Evolutionary conservation across 139 green algal species (phyloP).

Genomic region (Chlamydomonas asymmetrica): DNA sequence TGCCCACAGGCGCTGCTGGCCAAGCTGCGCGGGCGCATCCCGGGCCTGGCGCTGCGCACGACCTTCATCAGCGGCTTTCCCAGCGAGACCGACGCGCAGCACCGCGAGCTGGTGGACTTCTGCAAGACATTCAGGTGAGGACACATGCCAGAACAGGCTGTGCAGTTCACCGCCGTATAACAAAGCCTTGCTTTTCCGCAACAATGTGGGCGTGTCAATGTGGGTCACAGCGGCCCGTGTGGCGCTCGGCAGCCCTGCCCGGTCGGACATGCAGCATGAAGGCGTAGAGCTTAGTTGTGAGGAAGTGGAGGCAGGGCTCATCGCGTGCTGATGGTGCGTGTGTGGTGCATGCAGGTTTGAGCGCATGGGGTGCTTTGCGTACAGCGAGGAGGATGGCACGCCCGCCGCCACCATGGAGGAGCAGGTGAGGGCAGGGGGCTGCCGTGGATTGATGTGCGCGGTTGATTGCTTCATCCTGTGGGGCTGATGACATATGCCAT

Average conservation of each 20-base stretch:
- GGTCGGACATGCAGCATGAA: too few species aligned
- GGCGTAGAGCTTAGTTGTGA: too few species aligned
- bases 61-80: slow-evolving; percentile 92
- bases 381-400: slow-evolving; percentile 87
- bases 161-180: too few species aligned
- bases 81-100: slow-evolving; percentile 73
- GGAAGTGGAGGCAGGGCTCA: too few species aligned
- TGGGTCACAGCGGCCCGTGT: too few species aligned
- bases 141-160: too few species aligned
- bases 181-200: too few species aligned
- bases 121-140: slow-evolving; percentile 31
- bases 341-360: slow-evolving; percentile 62
- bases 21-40: slow-evolving; percentile 77
- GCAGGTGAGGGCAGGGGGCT: slow-evolving; percentile 46
- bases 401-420: slow-evolving; percentile 70
- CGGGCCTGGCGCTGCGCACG: slow-evolving; percentile 80
- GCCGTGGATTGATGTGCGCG: neutral
- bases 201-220: too few species aligned
- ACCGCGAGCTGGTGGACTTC: slow-evolving; percentile 81
- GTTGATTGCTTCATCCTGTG: too few species aligned
- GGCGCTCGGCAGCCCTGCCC: too few species aligned
- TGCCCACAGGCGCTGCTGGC: slow-evolving; percentile 71
- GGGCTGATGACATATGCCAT: too few species aligned
- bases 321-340: neutral
- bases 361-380: slow-evolving; percentile 84